Conservation (phyloP, 257 asterid genomes). For the Oldenlandia corymbosa region DNA sequence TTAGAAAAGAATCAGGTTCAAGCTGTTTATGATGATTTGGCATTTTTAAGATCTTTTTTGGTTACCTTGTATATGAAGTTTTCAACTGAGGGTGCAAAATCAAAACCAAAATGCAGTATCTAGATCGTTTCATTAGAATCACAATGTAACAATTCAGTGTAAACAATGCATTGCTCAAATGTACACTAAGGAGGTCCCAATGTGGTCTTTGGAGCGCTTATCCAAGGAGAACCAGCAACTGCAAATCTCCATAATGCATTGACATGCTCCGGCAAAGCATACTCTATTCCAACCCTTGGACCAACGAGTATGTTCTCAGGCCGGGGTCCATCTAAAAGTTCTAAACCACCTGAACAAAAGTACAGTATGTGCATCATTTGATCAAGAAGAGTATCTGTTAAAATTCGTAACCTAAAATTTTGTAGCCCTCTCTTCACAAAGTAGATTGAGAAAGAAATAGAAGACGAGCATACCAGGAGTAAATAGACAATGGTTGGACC, state of each 20-base stretch:
- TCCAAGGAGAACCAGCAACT: constrained; percentile 69
- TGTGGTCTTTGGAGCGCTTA: constrained; percentile 82
- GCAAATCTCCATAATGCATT: constrained; percentile 91
- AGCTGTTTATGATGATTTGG: background rate
- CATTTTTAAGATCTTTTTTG: background rate
- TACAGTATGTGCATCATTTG: background rate
- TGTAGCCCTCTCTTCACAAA: background rate
- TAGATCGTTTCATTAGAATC: no score
- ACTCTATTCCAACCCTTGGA: constrained; percentile 85
- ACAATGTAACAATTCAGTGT: no score
- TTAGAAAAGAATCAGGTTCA: background rate
- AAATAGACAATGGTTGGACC: constrained; percentile 87
- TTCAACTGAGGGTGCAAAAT: no score
- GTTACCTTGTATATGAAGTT: no score
- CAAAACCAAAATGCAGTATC: no score
- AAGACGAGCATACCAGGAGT: constrained; percentile 44
- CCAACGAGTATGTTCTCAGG: constrained; percentile 70
- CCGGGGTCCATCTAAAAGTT: constrained; percentile 75
- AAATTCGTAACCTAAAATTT: no score
- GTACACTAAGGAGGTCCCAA: constrained; percentile 44
- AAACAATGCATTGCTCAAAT: no score
- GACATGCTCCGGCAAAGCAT: constrained; percentile 75
- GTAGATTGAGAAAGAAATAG: background rate
- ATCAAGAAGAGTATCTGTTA: no score
- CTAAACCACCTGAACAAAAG: constrained; percentile 81